Evolutionary conservation across 352 stramenopile genomes (phyloP).

Genomic region (Stephanocyclus meneghinianus): DNA sequence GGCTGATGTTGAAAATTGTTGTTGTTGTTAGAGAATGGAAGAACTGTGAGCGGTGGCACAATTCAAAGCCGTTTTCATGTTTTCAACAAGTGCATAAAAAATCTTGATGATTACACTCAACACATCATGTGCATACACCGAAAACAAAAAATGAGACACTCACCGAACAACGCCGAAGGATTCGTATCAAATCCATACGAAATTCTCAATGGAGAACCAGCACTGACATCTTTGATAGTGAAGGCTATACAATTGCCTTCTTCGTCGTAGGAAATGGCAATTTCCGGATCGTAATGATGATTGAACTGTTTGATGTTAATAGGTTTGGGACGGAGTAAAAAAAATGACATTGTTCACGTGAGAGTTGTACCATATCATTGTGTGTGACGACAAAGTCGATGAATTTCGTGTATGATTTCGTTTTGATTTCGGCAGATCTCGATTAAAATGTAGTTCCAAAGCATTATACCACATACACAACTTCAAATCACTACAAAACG

Average conservation of each 20-base stretch:
- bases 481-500: not conserved
- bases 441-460: not conserved
- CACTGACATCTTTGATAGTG: constrained; percentile 35
- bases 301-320: constrained; percentile 32
- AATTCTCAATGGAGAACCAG: constrained; percentile 35
- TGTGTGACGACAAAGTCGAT: too few species aligned
- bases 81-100: too few species aligned
- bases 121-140: not conserved
- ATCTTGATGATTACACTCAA: not conserved
- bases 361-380: not conserved
- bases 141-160: not conserved
- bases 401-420: too few species aligned
- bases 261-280: constrained; percentile 48
- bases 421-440: too few species aligned
- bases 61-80: too few species aligned
- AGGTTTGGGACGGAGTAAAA: not conserved
- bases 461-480: not conserved
- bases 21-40: not conserved
- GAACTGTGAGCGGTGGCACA: too few species aligned
- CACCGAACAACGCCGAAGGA: constrained; percentile 43
- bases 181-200: constrained; percentile 45
- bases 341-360: not conserved
- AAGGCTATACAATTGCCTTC: constrained; percentile 48
- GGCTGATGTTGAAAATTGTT: constrained; percentile 7
- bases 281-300: constrained; percentile 35